phyloP scores from a whole-genome alignment of 768 basidiomycete species.

The Clitopilus hobsonii region DNA sequence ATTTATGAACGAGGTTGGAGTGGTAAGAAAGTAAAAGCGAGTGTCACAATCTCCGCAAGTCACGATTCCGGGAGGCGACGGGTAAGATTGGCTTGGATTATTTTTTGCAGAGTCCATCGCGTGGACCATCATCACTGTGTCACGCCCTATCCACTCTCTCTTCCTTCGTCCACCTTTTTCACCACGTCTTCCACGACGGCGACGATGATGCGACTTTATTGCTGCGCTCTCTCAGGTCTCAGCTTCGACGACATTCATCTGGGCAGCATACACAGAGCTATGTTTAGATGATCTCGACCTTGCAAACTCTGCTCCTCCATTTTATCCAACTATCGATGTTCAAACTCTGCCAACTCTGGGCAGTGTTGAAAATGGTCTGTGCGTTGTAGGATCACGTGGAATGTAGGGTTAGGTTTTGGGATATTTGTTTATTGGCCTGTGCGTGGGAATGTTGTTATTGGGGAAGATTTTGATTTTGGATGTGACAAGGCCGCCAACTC shows the following conservation, averaged over 20 bases:
- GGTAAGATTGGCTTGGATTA: not conserved
- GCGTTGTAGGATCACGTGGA: constrained; percentile 26
- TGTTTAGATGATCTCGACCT: too few relatives aligned
- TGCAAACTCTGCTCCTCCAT: too few relatives aligned
- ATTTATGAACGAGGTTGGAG: too few relatives aligned
- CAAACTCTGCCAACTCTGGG: not conserved
- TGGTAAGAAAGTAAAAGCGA: not conserved
- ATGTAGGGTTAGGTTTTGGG: constrained; percentile 26
- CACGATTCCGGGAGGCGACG: not conserved
- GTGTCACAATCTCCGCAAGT: not conserved
- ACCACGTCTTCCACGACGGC: not conserved
- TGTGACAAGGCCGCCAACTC: constrained; percentile 37
- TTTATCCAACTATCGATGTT: not conserved
- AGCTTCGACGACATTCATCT: too few relatives aligned
- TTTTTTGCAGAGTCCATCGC: constrained; percentile 1
- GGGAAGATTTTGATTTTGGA: constrained; percentile 36
- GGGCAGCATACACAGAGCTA: too few relatives aligned
- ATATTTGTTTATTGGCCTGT: constrained; percentile 39
- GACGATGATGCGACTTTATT: not conserved
- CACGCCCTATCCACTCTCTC: not conserved
- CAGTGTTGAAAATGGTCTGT: not conserved
- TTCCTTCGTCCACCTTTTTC: not conserved
- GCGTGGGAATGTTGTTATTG: constrained; percentile 37
- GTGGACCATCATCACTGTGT: not conserved
- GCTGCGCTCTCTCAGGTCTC: too few relatives aligned